A percentile compares a stretch with the other conserved stretches of the same genome.
These are phyloP conservation scores for Paecilomyces dactylethromorphus DNA, from an alignment of 2,329 filamentous ascomycete genomes.

Conservation along the genomic window DNA sequence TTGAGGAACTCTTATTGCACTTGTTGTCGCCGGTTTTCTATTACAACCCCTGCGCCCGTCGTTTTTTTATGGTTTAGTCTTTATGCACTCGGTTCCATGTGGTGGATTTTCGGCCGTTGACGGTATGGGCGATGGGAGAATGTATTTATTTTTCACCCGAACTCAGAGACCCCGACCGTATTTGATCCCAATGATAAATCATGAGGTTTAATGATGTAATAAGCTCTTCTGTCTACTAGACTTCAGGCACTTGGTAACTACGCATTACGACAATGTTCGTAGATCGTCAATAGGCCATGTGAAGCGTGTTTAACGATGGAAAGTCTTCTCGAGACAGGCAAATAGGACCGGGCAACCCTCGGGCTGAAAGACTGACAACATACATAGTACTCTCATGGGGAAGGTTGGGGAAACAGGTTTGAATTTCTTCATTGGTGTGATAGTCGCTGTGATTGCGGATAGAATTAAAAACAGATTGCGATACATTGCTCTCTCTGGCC, in stretches of 20 bases:
- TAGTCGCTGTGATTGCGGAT: too few relatives aligned
- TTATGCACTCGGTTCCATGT: neutral
- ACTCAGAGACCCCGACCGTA: neutral
- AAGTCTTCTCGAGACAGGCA: too few relatives aligned
- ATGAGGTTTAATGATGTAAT: neutral
- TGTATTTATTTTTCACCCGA: neutral
- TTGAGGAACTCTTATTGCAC: neutral
- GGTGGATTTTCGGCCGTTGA: neutral
- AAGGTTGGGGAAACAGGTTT: too few relatives aligned
- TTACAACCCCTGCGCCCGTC: neutral
- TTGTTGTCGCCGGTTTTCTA: neutral
- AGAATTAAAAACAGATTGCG: too few relatives aligned
- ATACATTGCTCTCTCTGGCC: too few relatives aligned
- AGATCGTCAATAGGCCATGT: neutral
- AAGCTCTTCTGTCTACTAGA: neutral
- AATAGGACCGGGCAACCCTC: too few relatives aligned
- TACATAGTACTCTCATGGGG: too few relatives aligned
- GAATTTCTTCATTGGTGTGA: too few relatives aligned
- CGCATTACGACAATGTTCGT: neutral
- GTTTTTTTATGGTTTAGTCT: slow-evolving; percentile 1
- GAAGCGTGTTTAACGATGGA: too few relatives aligned
- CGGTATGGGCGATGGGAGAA: neutral
- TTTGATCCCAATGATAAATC: neutral
- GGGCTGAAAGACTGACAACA: too few relatives aligned
- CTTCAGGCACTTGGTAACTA: neutral